Base-by-base conservation (phyloP, 805 yeast genomes). In the Suhomyces vadensis region DNA sequence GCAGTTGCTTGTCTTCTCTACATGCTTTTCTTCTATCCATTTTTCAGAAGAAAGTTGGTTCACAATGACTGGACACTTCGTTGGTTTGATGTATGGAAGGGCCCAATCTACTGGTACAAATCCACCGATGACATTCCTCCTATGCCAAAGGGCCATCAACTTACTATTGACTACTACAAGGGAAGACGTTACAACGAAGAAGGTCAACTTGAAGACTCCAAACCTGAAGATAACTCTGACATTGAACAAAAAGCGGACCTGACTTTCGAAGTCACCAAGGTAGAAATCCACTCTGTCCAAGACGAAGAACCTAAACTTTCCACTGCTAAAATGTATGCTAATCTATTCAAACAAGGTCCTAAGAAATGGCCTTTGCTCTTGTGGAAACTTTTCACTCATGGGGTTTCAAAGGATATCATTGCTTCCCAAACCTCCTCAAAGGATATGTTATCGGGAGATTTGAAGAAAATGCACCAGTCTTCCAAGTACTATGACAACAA, bases 401-500 rank as follows among this genome's bases (percentile, higher is more conserved):
- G 91, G 41, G 75, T 81, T 61, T 73, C 75, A 48, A 78, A 79
- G 58, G 91, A 85, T 63, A 81, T 84, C 44, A 77, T 85, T 43
- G 27, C 63, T 8, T 55, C 61, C 37, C 87, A 82, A 61, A 65
- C 73, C 39, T 48, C 52, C 39, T 48, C 50, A n/a, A 57, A 50
- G 25, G 75, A 72, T 47, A 50, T 58, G 31, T 64, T 82, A 44
- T 61, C 79, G 23, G 76, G 75, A 45, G 71, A 73, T 50, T 64
- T 83, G 39, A 63, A 66, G 38, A 63, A 55, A 20, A 70, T 83
- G 75, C 87, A 83, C 61, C 51, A 69, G 25, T 69, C 69, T 46
- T 80, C 89, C 47, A 82, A 80, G 62, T 79, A 74, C 55, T 85
- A 85, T 64, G 87, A 83, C 60, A 81, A 79, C 75, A 81, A 81